A percentile compares a stretch with the other conserved stretches of the same genome.
These are phyloP conservation scores for Micractinium sp. DNA, from an alignment of 139 green algal species.

Conservation along the genomic window DNA sequence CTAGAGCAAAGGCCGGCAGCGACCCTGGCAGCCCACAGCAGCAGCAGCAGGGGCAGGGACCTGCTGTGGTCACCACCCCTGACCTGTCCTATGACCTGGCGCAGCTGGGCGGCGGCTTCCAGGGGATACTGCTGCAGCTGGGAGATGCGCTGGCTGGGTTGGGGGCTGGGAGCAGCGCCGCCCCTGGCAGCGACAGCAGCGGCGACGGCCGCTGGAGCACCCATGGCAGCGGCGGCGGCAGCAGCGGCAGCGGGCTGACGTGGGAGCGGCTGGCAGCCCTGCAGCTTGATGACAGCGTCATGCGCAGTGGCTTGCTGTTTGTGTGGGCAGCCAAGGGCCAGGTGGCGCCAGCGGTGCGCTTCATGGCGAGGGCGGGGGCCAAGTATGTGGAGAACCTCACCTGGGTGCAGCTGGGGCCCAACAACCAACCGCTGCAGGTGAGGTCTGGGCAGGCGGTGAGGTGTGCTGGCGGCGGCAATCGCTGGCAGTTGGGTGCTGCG, in stretches of 20 bases:
- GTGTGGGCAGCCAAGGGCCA: conserved; percentile 9
- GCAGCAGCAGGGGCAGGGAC: neutral
- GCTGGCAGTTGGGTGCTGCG: too few relatives aligned
- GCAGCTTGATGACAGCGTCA: neutral
- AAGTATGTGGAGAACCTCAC: conserved; percentile 92
- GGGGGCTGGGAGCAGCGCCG: neutral
- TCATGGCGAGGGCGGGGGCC: conserved; percentile 68
- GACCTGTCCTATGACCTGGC: neutral
- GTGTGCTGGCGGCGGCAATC: neutral
- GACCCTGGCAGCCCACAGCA: neutral
- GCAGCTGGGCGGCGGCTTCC: neutral
- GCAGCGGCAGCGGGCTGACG: neutral
- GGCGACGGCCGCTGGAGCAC: too few relatives aligned
- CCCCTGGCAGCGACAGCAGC: neutral
- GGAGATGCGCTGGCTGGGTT: neutral
- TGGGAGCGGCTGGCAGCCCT: neutral
- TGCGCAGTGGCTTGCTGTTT: conserved; percentile 5
- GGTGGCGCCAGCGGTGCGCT: neutral
- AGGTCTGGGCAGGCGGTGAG: neutral
- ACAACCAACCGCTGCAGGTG: conserved; percentile 67
- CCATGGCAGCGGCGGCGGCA: neutral
- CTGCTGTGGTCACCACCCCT: neutral
- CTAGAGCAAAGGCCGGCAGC: neutral
- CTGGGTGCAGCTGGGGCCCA: conserved; percentile 80
- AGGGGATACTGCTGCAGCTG: conserved; percentile 9